phyloP scores from a whole-genome alignment of 768 basidiomycete species.

The Saitozyma podzolica region DNA sequence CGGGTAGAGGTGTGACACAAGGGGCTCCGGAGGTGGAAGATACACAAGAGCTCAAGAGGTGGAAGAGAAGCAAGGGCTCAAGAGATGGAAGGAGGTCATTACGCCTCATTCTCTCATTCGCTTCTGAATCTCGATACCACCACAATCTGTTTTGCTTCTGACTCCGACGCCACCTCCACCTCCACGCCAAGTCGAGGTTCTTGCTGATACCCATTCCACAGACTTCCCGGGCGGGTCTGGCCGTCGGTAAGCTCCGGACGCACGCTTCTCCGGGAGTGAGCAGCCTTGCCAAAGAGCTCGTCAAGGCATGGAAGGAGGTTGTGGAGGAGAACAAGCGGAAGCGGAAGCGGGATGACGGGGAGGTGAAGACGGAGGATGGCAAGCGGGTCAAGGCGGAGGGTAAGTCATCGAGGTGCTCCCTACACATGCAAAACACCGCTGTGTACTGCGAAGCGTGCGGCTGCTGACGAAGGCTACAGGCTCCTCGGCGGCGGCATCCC shows the following conservation, averaged over 20 bases:
- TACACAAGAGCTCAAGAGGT: no score
- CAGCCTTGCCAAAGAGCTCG: constrained; percentile 43
- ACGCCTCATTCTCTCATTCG: no score
- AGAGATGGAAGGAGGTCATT: no score
- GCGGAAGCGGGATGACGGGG: constrained; percentile 47
- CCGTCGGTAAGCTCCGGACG: constrained; percentile 45
- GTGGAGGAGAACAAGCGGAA: constrained; percentile 46
- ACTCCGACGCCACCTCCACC: no score
- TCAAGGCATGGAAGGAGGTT: constrained; percentile 48
- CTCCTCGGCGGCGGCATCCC: constrained; percentile 15
- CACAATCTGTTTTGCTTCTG: not conserved
- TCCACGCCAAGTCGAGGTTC: no score
- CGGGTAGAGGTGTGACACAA: not conserved
- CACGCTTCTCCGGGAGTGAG: constrained; percentile 26
- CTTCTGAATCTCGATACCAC: no score
- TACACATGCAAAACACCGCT: not conserved
- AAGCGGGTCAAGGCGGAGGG: constrained; percentile 38
- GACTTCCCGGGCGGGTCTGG: constrained; percentile 50
- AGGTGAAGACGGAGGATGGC: constrained; percentile 33
- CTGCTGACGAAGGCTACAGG: not conserved
- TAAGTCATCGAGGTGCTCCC: constrained; percentile 10
- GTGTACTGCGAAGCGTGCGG: not conserved
- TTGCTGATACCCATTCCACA: constrained; percentile 14
- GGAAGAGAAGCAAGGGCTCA: no score
- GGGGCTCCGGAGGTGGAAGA: not conserved